phyloP scores from a whole-genome alignment of 2,329 filamentous ascomycete genomes.

The Ophiocordyceps camponoti-saundersi region DNA sequence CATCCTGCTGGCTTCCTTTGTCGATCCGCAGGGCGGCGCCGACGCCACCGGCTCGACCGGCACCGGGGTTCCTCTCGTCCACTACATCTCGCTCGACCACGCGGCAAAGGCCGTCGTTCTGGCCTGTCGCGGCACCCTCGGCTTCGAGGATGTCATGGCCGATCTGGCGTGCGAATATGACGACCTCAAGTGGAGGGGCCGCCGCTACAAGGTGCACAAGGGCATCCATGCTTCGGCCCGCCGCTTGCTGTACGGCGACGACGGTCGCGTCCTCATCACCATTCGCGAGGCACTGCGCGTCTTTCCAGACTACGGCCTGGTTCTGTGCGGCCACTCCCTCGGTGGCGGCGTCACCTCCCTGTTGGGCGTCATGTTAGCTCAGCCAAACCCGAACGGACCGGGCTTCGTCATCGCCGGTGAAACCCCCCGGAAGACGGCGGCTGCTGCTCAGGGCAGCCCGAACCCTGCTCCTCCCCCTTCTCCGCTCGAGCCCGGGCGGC shows the following conservation, averaged over 20 bases:
- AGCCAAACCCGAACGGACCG: conserved; percentile 35
- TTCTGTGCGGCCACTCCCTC: conserved; percentile 53
- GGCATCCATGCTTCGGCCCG: conserved; percentile 57
- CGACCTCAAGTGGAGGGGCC: conserved; percentile 44
- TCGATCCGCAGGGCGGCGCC: conserved; percentile 50
- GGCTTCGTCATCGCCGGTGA: conserved; percentile 45
- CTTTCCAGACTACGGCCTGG: conserved; percentile 51
- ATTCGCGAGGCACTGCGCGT: conserved; percentile 48
- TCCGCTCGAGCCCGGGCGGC: conserved; percentile 29
- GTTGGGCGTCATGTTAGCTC: conserved; percentile 53
- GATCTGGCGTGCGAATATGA: conserved; percentile 64
- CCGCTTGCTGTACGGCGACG: conserved; percentile 48
- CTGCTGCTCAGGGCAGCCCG: conserved; percentile 6
- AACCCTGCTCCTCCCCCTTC: conserved; percentile 34
- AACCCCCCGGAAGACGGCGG: conserved; percentile 20
- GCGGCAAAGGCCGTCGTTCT: conserved; percentile 55
- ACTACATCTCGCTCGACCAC: conserved; percentile 57
- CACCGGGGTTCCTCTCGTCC: conserved; percentile 52
- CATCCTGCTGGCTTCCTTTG: conserved; percentile 52
- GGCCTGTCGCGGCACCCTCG: conserved; percentile 55
- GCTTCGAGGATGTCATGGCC: conserved; percentile 57
- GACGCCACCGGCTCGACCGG: conserved; percentile 47
- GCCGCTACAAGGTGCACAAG: conserved; percentile 54
- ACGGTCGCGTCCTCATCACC: conserved; percentile 48
- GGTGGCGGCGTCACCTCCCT: conserved; percentile 54